A percentile compares a stretch with the other conserved stretches of the same genome.
Evolutionary conservation across 2,329 filamentous ascomycete genomes (phyloP).

Genomic region (Didymella glomerata): DNA sequence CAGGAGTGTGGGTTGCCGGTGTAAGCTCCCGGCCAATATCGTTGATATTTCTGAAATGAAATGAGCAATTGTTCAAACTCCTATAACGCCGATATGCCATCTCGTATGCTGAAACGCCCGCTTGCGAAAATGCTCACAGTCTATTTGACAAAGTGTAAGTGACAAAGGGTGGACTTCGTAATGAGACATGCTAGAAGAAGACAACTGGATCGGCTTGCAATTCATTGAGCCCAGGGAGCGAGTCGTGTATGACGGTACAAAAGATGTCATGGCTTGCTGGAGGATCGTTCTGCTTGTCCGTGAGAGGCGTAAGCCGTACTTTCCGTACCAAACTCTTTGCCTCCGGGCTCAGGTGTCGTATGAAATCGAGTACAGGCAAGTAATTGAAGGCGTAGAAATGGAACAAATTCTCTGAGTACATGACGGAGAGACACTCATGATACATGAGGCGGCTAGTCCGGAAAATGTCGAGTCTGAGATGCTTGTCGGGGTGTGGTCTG

Average conservation of each 20-base stretch:
- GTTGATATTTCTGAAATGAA: constrained; percentile 1
- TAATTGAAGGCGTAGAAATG: constrained; percentile 53
- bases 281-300: constrained; percentile 47
- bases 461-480: constrained; percentile 47
- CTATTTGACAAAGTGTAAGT: constrained; percentile 5
- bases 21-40: not conserved
- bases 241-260: constrained; percentile 52
- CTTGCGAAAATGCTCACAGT: constrained; percentile 16
- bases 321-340: constrained; percentile 50
- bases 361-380: constrained; percentile 51
- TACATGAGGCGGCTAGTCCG: constrained; percentile 51
- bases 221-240: constrained; percentile 47
- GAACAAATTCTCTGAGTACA: constrained; percentile 52
- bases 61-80: constrained; percentile 1
- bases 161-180: not conserved
- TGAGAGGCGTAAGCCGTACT: constrained; percentile 49
- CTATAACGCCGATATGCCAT: not conserved
- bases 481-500: constrained; percentile 46
- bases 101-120: constrained; percentile 13
- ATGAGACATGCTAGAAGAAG: constrained; percentile 39
- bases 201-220: constrained; percentile 50
- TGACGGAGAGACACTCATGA: constrained; percentile 50
- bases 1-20: not conserved
- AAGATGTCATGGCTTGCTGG: constrained; percentile 48
- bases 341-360: constrained; percentile 50